Evolutionary conservation across 2,329 filamentous ascomycete species (phyloP).

Genomic region (Dactylellina leptospora): DNA sequence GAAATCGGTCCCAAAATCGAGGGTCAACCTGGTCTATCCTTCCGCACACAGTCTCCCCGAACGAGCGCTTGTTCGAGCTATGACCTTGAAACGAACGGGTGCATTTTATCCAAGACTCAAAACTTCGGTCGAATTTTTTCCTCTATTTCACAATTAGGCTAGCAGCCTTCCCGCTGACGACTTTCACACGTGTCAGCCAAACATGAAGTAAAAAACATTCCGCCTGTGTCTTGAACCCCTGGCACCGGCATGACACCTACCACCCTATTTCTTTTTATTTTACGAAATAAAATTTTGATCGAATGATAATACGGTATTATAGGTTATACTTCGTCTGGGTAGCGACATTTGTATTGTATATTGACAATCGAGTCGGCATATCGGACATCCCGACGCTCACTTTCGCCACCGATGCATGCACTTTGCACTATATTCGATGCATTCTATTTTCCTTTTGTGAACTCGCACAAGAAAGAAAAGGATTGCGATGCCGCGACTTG

Average conservation of each 20-base stretch:
- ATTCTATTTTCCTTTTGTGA: too few relatives aligned
- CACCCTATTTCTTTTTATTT: too few relatives aligned
- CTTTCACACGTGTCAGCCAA: slow-evolving; percentile 40
- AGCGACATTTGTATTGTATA: not conserved
- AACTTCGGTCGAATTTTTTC: slow-evolving; percentile 18
- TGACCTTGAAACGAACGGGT: not conserved
- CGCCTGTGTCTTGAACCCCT: not conserved
- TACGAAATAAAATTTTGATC: too few relatives aligned
- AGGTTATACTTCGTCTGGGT: not conserved
- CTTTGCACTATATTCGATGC: too few relatives aligned
- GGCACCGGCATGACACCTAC: not conserved
- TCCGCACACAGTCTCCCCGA: slow-evolving; percentile 21
- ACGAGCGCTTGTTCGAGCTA: slow-evolving; percentile 26
- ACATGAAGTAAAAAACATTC: not conserved
- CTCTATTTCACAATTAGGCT: slow-evolving; percentile 2
- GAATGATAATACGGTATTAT: not conserved
- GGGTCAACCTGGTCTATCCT: not conserved
- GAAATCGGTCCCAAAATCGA: not conserved
- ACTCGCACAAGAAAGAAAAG: too few relatives aligned
- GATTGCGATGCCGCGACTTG: not conserved
- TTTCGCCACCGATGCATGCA: too few relatives aligned
- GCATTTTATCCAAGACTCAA: too few relatives aligned
- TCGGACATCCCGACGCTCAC: not conserved
- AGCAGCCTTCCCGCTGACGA: slow-evolving; percentile 18
- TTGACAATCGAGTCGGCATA: not conserved